These are phyloP conservation scores for Collybia sordida DNA, from an alignment of 768 basidiomycete species.

Conservation along the genomic window DNA sequence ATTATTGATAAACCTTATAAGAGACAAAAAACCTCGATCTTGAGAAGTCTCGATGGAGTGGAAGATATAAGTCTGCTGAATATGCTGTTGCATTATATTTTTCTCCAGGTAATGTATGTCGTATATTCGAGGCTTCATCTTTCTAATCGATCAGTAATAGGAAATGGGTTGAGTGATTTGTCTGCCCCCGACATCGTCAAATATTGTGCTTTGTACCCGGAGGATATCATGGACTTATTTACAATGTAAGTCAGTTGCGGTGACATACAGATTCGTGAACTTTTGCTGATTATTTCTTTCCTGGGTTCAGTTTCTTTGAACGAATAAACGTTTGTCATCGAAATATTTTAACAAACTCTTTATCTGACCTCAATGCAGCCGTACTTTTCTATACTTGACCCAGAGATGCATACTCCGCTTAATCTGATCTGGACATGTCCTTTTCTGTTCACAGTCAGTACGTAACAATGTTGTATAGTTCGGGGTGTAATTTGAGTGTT, in stretches of 20 bases:
- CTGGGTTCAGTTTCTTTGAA: slow-evolving; percentile 44
- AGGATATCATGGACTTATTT: slow-evolving; percentile 53
- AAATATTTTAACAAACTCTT: slow-evolving; percentile 1
- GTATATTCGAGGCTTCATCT: no score
- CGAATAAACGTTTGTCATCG: slow-evolving; percentile 47
- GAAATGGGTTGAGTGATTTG: slow-evolving; percentile 5
- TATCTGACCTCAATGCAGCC: slow-evolving; percentile 40
- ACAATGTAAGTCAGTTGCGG: slow-evolving; percentile 37
- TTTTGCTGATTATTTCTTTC: background rate
- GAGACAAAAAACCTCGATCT: background rate
- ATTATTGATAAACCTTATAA: background rate
- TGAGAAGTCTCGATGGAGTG: slow-evolving; percentile 7
- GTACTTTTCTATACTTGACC: slow-evolving; percentile 58
- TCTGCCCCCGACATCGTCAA: slow-evolving; percentile 46
- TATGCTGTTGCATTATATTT: slow-evolving; percentile 34
- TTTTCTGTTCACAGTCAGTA: slow-evolving; percentile 62
- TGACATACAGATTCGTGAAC: background rate
- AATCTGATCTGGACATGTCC: slow-evolving; percentile 54
- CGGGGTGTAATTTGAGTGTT: background rate
- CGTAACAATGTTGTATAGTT: slow-evolving; percentile 20
- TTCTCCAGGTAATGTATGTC: slow-evolving; percentile 24
- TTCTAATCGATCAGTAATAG: no score
- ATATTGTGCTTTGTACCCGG: slow-evolving; percentile 46
- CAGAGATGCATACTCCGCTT: slow-evolving; percentile 52
- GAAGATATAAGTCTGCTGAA: slow-evolving; percentile 34